phyloP scores from a whole-genome alignment of 768 basidiomycete genomes.

The Ramaria sp. region DNA sequence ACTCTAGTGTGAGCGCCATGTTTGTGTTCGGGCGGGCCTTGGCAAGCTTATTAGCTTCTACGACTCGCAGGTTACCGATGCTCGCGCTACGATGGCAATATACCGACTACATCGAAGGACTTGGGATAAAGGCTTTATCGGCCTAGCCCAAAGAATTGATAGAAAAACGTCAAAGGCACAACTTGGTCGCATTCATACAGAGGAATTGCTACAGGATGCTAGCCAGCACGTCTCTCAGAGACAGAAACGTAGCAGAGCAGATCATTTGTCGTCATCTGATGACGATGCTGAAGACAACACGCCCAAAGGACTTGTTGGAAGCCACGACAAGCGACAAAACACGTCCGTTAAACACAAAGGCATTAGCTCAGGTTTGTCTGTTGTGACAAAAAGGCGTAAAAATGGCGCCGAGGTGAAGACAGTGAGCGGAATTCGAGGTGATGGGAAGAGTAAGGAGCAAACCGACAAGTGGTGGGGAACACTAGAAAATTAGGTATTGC shows the following conservation, averaged over 20 bases:
- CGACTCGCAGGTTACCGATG: constrained; percentile 66
- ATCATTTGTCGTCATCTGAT: constrained; percentile 6
- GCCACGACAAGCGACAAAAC: background rate
- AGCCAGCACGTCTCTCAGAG: constrained; percentile 10
- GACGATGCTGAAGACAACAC: background rate
- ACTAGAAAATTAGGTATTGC: constrained; percentile 1
- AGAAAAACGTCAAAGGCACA: constrained; percentile 10
- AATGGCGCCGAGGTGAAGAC: background rate
- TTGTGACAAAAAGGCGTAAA: constrained; percentile 27
- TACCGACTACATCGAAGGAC: constrained; percentile 71
- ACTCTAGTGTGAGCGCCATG: constrained; percentile 68
- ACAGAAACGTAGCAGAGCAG: constrained; percentile 12
- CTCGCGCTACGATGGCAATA: constrained; percentile 90
- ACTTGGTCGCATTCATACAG: constrained; percentile 7
- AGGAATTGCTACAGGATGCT: background rate
- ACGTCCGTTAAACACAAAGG: constrained; percentile 31
- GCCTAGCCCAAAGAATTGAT: constrained; percentile 10
- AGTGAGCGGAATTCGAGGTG: constrained; percentile 1
- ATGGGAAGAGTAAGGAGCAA: background rate
- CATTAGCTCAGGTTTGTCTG: constrained; percentile 52
- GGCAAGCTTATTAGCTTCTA: background rate
- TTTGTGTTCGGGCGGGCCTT: background rate
- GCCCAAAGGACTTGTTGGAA: background rate
- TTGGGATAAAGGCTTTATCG: constrained; percentile 60
- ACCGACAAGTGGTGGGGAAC: constrained; percentile 4